These are phyloP conservation scores for Yarrowia yakushimensis DNA, from an alignment of 805 yeast species.

Conservation along the genomic window DNA sequence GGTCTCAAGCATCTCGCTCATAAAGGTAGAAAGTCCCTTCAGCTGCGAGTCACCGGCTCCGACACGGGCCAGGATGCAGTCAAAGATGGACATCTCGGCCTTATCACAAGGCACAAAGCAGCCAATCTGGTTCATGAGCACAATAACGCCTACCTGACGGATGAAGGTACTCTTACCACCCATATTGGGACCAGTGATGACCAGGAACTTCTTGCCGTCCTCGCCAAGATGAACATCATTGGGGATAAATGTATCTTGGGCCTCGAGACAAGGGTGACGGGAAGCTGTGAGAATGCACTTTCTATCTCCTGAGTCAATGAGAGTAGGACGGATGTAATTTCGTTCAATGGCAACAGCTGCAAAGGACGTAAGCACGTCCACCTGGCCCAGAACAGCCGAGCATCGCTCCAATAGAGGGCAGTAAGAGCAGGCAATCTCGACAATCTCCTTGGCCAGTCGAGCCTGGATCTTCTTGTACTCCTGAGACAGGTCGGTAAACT, in stretches of 20 bases:
- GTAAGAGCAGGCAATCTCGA: conserved; percentile 76
- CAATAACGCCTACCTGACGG: conserved; percentile 82
- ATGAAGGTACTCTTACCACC: conserved; percentile 96
- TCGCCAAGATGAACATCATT: conserved; percentile 74
- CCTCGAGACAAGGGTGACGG: conserved; percentile 92
- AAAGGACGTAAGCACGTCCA: conserved; percentile 82
- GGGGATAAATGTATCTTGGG: conserved; percentile 84
- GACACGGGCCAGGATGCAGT: conserved; percentile 91
- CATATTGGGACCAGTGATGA: conserved; percentile 96
- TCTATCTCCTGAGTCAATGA: conserved; percentile 46
- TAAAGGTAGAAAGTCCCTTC: conserved; percentile 93
- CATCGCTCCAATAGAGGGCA: conserved; percentile 71
- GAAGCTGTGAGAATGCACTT: conserved; percentile 61
- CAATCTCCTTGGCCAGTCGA: conserved; percentile 75
- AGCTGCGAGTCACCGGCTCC: conserved; percentile 98
- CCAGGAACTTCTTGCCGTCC: conserved; percentile 56
- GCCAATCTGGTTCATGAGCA: conserved; percentile 85
- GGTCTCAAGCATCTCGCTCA: conserved; percentile 95
- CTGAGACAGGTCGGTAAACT: conserved; percentile 54
- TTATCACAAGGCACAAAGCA: conserved; percentile 77
- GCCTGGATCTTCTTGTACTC: conserved; percentile 75
- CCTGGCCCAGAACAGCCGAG: conserved; percentile 58
- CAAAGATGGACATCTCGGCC: conserved; percentile 80
- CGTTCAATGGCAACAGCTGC: conserved; percentile 79
- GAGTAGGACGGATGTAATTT: conserved; percentile 71